These are phyloP conservation scores for Stylonectria norvegica DNA, from an alignment of 2,329 filamentous ascomycete genomes.

Conservation along the genomic window DNA sequence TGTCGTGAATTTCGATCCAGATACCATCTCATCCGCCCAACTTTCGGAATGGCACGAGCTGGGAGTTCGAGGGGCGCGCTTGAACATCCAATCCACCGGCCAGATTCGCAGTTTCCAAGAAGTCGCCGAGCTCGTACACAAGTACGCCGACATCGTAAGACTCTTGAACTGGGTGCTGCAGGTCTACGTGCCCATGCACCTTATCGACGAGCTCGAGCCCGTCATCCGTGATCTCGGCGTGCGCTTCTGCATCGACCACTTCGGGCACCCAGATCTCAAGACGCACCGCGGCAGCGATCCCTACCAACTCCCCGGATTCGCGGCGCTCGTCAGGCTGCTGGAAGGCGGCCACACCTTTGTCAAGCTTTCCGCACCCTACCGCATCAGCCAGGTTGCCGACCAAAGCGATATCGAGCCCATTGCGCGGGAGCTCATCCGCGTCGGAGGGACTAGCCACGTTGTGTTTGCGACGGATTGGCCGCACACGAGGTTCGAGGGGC, in stretches of 20 bases:
- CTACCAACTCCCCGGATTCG: slow-evolving; percentile 24
- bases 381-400: slow-evolving; percentile 44
- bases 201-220: slow-evolving; percentile 45
- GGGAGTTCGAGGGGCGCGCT: slow-evolving; percentile 56
- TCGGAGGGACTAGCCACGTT: slow-evolving; percentile 39
- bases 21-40: slow-evolving; percentile 31
- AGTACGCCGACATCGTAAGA: slow-evolving; percentile 49
- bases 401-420: slow-evolving; percentile 47
- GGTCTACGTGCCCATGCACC: slow-evolving; percentile 52
- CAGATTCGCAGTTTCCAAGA: slow-evolving; percentile 37
- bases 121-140: slow-evolving; percentile 40
- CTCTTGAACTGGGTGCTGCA: slow-evolving; percentile 56
- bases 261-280: slow-evolving; percentile 47
- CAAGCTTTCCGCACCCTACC: slow-evolving; percentile 58
- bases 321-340: slow-evolving; percentile 46
- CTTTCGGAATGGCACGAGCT: slow-evolving; percentile 52
- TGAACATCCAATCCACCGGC: slow-evolving; percentile 56
- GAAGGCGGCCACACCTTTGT: slow-evolving; percentile 48
- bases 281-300: slow-evolving; percentile 18
- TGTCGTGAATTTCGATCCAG: slow-evolving; percentile 55
- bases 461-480: slow-evolving; percentile 64
- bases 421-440: slow-evolving; percentile 45
- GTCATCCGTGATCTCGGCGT: slow-evolving; percentile 48
- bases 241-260: slow-evolving; percentile 58
- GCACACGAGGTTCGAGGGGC: slow-evolving; percentile 57